Base-by-base conservation (phyloP, 192 early-diverging fungal species). In the Lunasporangiospora selenospora region DNA sequence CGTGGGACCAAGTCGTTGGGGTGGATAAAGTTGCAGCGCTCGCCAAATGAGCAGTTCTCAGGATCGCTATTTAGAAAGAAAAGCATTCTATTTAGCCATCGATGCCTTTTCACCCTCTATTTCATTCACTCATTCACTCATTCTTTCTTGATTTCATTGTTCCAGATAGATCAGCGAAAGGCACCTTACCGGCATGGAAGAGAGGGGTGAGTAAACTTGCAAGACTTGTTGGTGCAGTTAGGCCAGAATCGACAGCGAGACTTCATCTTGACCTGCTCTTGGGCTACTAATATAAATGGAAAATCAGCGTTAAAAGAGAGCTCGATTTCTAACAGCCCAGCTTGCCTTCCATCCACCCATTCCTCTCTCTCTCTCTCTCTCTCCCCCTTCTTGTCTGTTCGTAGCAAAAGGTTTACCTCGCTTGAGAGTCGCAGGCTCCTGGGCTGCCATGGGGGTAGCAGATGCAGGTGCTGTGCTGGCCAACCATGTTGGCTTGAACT, bases 211-310 rank as follows among this genome's bases (percentile, higher is more conserved):
- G 66, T 67, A 51, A 76, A 82, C 42, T 82, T 82, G 77, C 81
- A 82, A 26, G 76, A 75, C 56, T 82, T 82, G 67, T 82, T 82
- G 34, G 81, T 82, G 60, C 81, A 82, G 30, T 65, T 61, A 29
- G 81, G 81, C 81, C 81, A 82, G 58, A 70, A 77, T 37, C 58
- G 51, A 42, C 81, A 82, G 19, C 81, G 56, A 37, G 61, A 57
- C 61, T 67, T 77, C 40, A 70, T 58, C 49, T 65, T 77, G 33
- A 38, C 56, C 2, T 30, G 36, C 34, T 37, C 57, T 10, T 48
- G 39, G n/a, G n/a, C n/a, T n/a, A n/a, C n/a, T n/a, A n/a, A n/a
- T n/a, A n/a, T n/a, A n/a, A n/a, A n/a, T n/a, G n/a, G n/a, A n/a
- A n/a, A n/a, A n/a, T n/a, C n/a, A n/a, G n/a, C n/a, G n/a, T n/a